phyloP scores from a whole-genome alignment of 83 land plant species.

The Larix sibirica region DNA sequence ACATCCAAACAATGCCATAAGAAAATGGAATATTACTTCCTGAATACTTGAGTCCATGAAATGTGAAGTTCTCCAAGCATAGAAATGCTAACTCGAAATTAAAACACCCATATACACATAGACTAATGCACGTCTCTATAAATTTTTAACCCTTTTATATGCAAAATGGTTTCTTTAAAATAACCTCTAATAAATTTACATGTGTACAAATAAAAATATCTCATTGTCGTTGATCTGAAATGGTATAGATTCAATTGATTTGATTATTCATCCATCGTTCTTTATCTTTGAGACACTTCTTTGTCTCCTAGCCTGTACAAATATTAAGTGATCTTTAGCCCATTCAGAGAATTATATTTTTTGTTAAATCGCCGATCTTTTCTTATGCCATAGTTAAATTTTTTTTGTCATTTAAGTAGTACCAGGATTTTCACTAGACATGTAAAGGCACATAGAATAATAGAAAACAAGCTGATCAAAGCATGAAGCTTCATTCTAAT shows the following conservation, averaged over 20 bases:
- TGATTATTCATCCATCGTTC: not conserved
- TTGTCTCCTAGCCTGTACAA: not conserved
- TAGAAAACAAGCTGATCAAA: not conserved
- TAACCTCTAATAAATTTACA: slow-evolving; percentile 7
- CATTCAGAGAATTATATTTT: slow-evolving; percentile 1
- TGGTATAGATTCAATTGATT: slow-evolving; percentile 5
- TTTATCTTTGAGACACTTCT: slow-evolving; percentile 5
- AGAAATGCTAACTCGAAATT: slow-evolving; percentile 3
- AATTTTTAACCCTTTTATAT: not conserved
- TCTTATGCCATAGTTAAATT: not conserved
- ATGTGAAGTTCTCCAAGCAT: not conserved
- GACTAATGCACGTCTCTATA: slow-evolving; percentile 1
- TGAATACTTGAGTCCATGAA: not conserved
- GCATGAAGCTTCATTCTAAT: not conserved
- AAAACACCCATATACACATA: not conserved
- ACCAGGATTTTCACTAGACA: not conserved
- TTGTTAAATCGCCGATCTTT: not conserved
- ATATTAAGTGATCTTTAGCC: not conserved
- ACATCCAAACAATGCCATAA: slow-evolving; percentile 1
- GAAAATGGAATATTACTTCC: not conserved
- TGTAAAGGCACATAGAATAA: slow-evolving; percentile 28
- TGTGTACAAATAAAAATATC: slow-evolving; percentile 1
- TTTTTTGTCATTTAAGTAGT: not conserved
- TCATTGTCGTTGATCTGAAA: not conserved
- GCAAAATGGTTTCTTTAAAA: not conserved